Conservation (phyloP, 768 basidiomycete species). For the Leccinellum albellum region DNA sequence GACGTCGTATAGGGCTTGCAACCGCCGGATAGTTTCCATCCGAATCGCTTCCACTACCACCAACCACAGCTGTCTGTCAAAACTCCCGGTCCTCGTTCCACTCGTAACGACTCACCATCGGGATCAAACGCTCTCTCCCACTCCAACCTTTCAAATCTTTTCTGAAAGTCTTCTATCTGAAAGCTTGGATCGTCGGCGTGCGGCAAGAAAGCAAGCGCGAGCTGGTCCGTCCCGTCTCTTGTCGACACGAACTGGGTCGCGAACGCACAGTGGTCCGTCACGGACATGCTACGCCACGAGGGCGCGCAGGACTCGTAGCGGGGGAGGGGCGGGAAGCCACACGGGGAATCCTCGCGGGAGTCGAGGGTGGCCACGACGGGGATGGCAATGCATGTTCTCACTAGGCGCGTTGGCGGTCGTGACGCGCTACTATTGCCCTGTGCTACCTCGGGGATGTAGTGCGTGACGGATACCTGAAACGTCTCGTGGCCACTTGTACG, state of each 20-base stretch:
- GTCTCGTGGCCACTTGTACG: background rate
- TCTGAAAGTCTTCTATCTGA: background rate
- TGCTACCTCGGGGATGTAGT: background rate
- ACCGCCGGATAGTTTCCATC: slow-evolving; percentile 40
- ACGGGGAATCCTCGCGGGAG: slow-evolving; percentile 1
- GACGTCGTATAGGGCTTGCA: slow-evolving; percentile 32
- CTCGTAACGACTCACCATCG: slow-evolving; percentile 36
- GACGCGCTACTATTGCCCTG: background rate
- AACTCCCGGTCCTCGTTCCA: too few relatives aligned
- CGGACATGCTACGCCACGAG: slow-evolving; percentile 29
- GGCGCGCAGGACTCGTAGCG: slow-evolving; percentile 49
- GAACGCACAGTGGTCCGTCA: background rate
- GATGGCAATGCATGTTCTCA: background rate
- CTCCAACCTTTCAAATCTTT: slow-evolving; percentile 21
- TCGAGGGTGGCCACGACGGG: slow-evolving; percentile 15
- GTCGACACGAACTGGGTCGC: too few relatives aligned
- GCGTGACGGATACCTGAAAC: background rate
- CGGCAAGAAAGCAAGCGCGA: slow-evolving; percentile 27
- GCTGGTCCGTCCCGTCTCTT: background rate
- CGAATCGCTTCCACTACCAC: slow-evolving; percentile 46
- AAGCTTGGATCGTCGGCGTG: slow-evolving; percentile 49
- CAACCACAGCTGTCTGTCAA: background rate
- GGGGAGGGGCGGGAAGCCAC: slow-evolving; percentile 18
- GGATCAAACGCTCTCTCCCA: slow-evolving; percentile 46
- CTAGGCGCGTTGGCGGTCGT: background rate